phyloP scores from a whole-genome alignment of 768 basidiomycete species.

The Leccinum fibrillosum region DNA sequence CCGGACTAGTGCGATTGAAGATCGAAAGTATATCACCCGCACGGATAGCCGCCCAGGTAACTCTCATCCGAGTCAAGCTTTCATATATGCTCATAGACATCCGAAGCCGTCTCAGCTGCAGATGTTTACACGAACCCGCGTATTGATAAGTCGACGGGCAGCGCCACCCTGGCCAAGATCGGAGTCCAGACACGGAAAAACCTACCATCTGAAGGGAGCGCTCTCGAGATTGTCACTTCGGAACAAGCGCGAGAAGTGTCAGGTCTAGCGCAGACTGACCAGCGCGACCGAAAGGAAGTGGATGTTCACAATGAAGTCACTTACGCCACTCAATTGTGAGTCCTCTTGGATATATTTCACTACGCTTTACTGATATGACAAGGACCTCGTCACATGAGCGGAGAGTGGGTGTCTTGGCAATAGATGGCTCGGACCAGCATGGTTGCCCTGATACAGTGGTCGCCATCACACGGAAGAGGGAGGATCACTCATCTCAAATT shows the following conservation, averaged over 20 bases:
- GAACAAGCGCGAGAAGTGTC: neutral
- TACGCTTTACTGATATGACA: neutral
- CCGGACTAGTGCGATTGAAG: neutral
- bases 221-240: neutral
- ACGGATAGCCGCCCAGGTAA: neutral
- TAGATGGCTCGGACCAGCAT: neutral
- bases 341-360: neutral
- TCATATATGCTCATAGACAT: neutral
- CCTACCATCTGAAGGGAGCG: neutral
- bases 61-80: neutral
- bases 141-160: neutral
- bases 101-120: neutral
- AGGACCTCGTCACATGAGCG: neutral
- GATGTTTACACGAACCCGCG: neutral
- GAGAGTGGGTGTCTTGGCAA: too few species aligned
- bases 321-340: constrained; percentile 1
- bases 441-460: neutral
- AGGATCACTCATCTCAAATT: neutral
- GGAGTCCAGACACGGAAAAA: neutral
- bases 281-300: neutral
- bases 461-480: neutral
- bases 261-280: neutral
- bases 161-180: neutral
- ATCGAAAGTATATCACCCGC: neutral
- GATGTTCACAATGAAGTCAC: neutral